Percentiles rank a stretch among this genome's conserved stretches.
Conservation (phyloP, 768 basidiomycete species). For the Hypsizygus marmoreus region DNA sequence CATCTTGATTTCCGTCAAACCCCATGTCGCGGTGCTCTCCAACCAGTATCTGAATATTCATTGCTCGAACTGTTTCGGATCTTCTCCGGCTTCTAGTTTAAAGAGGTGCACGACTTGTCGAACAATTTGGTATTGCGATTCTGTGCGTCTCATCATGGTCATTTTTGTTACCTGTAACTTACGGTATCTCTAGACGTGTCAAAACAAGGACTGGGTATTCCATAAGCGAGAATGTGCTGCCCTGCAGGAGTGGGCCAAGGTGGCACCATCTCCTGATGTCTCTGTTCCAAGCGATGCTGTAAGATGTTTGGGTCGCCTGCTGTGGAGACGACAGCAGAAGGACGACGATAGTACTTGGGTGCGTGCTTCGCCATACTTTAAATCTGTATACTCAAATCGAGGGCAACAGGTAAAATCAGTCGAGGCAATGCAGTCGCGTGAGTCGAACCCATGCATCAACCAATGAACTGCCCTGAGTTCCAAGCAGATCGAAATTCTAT, state of each 20-base stretch:
- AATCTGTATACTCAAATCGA: too few relatives aligned
- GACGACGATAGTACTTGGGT: constrained; percentile 63
- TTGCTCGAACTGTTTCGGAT: constrained; percentile 69
- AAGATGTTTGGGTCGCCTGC: constrained; percentile 72
- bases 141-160: constrained; percentile 43
- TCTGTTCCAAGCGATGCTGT: constrained; percentile 76
- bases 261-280: constrained; percentile 47
- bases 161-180: background rate
- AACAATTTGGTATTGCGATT: constrained; percentile 72
- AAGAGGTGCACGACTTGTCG: constrained; percentile 79
- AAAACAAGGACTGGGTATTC: constrained; percentile 68
- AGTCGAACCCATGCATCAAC: constrained; percentile 25
- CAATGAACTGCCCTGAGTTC: background rate
- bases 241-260: constrained; percentile 55
- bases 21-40: constrained; percentile 67
- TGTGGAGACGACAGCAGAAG: constrained; percentile 64
- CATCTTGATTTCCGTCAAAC: constrained; percentile 55
- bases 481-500: constrained; percentile 58
- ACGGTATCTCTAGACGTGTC: constrained; percentile 53
- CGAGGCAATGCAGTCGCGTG: constrained; percentile 76
- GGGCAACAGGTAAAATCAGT: constrained; percentile 58
- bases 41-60: constrained; percentile 56
- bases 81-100: constrained; percentile 39
- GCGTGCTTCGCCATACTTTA: too few relatives aligned
- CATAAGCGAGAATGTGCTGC: constrained; percentile 84